These are phyloP conservation scores for Nannochloropsis salina DNA, from an alignment of 108 stramenopile genomes.

Conservation along the genomic window DNA sequence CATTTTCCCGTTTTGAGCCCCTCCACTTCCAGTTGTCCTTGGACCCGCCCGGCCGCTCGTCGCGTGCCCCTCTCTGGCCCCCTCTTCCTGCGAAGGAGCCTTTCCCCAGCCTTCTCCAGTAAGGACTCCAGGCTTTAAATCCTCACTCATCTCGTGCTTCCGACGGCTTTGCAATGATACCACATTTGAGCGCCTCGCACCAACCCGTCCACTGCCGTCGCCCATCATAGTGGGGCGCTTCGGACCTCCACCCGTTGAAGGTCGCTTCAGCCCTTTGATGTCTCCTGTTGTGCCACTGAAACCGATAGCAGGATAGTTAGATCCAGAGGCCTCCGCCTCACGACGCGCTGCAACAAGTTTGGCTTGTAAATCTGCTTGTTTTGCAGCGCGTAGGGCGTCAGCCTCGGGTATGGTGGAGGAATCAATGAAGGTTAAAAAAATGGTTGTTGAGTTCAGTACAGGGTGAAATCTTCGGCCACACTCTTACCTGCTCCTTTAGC, in stretches of 20 bases:
- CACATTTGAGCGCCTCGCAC: neutral
- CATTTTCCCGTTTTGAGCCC: too few species aligned
- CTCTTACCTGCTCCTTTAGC: neutral
- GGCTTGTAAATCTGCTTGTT: neutral
- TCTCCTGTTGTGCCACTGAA: too few species aligned
- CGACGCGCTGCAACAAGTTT: neutral
- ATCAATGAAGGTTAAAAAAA: neutral
- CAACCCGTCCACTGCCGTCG: neutral
- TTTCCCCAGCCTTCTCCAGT: too few species aligned
- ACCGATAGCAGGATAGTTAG: neutral
- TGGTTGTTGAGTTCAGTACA: neutral
- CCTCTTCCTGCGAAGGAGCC: too few species aligned
- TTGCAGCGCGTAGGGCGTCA: conserved; percentile 1
- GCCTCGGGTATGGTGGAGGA: neutral
- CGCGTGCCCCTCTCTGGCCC: too few species aligned
- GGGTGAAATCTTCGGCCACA: neutral
- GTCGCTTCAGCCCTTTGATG: neutral
- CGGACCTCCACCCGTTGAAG: neutral
- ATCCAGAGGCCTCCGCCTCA: conserved; percentile 10
- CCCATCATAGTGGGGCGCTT: neutral
- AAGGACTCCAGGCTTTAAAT: too few species aligned
- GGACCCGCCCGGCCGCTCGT: too few species aligned
- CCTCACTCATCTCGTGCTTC: neutral
- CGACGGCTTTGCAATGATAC: neutral
- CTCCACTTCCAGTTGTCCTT: too few species aligned